These are phyloP conservation scores for Beauveria asiatica DNA, from an alignment of 2,329 filamentous ascomycete species.

Conservation along the genomic window DNA sequence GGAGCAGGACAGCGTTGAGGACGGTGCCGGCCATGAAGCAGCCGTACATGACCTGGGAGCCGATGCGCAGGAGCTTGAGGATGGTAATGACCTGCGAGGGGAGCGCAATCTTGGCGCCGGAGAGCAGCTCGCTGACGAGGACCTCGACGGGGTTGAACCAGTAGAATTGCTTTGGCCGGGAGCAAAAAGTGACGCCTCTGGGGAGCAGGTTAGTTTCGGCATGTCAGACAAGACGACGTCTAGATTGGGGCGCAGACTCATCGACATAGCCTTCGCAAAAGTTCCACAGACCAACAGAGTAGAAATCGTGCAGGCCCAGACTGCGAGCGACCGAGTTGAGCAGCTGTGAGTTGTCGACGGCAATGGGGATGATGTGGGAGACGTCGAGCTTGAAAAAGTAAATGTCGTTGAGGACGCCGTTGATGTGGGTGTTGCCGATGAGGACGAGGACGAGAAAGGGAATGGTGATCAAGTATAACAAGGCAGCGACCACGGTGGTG, in stretches of 20 bases:
- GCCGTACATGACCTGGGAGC: constrained; percentile 80
- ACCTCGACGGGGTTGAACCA: constrained; percentile 90
- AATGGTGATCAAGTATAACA: constrained; percentile 65
- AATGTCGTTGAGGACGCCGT: constrained; percentile 54
- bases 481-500: constrained; percentile 56
- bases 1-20: constrained; percentile 64
- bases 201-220: not conserved
- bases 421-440: constrained; percentile 63
- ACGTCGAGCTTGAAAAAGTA: constrained; percentile 84
- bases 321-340: constrained; percentile 84
- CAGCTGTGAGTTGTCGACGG: constrained; percentile 61
- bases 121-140: constrained; percentile 67
- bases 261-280: constrained; percentile 80
- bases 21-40: constrained; percentile 68
- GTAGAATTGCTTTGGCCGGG: constrained; percentile 59
- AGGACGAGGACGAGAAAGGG: constrained; percentile 74
- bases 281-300: constrained; percentile 85
- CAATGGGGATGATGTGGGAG: constrained; percentile 67
- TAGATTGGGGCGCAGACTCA: constrained; percentile 33
- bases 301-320: constrained; percentile 87
- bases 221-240: not conserved
- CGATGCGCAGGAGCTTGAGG: constrained; percentile 63
- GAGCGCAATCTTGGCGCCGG: constrained; percentile 74
- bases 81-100: constrained; percentile 66
- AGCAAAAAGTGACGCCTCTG: constrained; percentile 69